A percentile compares a stretch with the other conserved stretches of the same genome.
Evolutionary conservation across 345 rosid genomes (phyloP).

Genomic region (Syzygium jambos): DNA sequence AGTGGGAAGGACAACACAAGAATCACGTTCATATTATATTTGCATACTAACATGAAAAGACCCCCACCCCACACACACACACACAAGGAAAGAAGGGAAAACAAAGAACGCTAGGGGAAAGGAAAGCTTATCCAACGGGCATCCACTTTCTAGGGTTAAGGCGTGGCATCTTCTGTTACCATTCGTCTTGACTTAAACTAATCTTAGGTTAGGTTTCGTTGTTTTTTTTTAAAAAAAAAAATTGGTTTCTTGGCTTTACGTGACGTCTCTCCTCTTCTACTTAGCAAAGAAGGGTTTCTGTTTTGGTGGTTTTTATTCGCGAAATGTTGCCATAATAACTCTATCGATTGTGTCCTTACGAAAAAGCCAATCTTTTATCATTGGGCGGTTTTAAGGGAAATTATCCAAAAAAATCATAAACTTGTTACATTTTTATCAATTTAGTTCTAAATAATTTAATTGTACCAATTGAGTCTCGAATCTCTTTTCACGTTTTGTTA

Average conservation of each 20-base stretch:
- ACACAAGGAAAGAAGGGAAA: background rate
- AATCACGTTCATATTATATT: background rate
- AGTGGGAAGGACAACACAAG: slow-evolving; percentile 31
- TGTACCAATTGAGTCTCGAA: too few relatives aligned
- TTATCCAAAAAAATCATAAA: too few relatives aligned
- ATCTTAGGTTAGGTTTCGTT: background rate
- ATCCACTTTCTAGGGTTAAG: slow-evolving; percentile 30
- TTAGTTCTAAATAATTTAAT: too few relatives aligned
- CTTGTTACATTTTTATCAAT: too few relatives aligned
- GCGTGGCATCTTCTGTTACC: slow-evolving; percentile 13
- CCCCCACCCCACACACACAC: background rate
- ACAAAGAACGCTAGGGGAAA: background rate
- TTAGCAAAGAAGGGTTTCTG: background rate
- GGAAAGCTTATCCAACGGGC: slow-evolving; percentile 27
- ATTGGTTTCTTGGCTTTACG: background rate
- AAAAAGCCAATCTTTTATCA: background rate
- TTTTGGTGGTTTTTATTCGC: background rate
- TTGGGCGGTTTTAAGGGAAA: background rate
- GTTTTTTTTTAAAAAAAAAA: background rate
- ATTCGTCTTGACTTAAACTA: background rate
- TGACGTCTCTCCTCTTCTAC: background rate
- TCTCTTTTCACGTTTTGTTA: too few relatives aligned
- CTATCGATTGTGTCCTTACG: background rate
- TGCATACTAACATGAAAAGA: background rate
- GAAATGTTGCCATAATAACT: background rate